Conservation (phyloP, 768 basidiomycete genomes). For the Lactarius trivialis region DNA sequence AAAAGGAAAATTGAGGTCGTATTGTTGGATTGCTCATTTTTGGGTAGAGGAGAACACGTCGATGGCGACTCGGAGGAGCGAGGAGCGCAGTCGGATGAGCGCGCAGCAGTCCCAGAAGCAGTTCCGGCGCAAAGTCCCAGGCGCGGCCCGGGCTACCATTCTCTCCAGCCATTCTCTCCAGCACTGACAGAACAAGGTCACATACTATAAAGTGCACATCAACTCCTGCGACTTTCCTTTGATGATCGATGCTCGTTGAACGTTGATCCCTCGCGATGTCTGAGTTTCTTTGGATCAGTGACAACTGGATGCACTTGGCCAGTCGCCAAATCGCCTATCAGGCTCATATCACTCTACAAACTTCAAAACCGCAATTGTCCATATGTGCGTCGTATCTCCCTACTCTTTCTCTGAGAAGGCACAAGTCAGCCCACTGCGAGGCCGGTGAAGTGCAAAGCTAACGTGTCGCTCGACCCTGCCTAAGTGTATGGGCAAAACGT, state of each 20-base stretch:
- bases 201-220: conserved; percentile 60
- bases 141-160: too few relatives aligned
- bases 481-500: conserved; percentile 67
- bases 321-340: conserved; percentile 70
- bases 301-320: conserved; percentile 56
- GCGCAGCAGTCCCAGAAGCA: background rate
- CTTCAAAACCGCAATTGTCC: conserved; percentile 49
- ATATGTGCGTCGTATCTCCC: conserved; percentile 42
- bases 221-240: conserved; percentile 53
- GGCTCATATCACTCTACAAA: conserved; percentile 67
- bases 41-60: background rate
- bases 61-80: background rate
- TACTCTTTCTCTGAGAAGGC: background rate
- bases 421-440: background rate
- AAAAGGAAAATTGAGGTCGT: background rate
- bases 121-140: too few relatives aligned
- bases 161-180: too few relatives aligned
- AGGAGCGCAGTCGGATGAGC: too few relatives aligned
- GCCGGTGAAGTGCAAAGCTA: conserved; percentile 21
- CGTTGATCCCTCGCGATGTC: conserved; percentile 54
- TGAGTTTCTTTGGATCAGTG: conserved; percentile 63
- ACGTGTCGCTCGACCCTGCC: conserved; percentile 77
- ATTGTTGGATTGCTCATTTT: background rate
- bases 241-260: too few relatives aligned
- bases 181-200: too few relatives aligned